phyloP scores from a whole-genome alignment of 73 alveolate species.

The Symbiodinium natans region DNA sequence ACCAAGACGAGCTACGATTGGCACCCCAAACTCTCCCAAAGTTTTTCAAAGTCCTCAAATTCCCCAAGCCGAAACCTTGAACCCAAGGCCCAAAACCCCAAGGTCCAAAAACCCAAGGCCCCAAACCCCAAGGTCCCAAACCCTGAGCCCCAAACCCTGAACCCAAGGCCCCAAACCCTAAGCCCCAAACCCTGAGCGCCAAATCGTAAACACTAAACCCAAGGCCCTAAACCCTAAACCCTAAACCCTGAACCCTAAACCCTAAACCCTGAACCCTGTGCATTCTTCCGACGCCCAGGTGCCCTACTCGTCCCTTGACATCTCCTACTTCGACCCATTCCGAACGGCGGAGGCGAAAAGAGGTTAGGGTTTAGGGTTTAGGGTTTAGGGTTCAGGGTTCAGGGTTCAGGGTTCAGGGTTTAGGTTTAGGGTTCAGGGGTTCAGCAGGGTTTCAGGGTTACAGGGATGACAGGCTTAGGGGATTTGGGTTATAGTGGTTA shows the following conservation, averaged over 20 bases:
- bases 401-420: background rate
- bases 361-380: too few species aligned
- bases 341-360: conserved; percentile 8
- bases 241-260: background rate
- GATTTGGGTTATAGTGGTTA: too few species aligned
- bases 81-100: background rate
- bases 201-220: too few species aligned
- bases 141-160: background rate
- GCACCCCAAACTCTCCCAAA: too few species aligned
- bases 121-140: background rate
- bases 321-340: background rate
- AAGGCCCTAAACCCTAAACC: too few species aligned
- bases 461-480: too few species aligned
- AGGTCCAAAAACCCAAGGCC: background rate
- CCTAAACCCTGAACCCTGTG: background rate
- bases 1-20: too few species aligned
- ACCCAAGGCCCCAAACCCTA: background rate
- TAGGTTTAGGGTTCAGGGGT: background rate
- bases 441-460: background rate
- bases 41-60: too few species aligned
- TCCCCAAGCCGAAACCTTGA: background rate
- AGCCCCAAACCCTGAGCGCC: background rate
- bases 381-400: background rate
- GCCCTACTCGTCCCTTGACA: background rate
- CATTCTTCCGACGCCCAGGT: background rate